Base-by-base conservation (phyloP, 2,329 filamentous ascomycete species). In the Pseudogymnoascus sp. region DNA sequence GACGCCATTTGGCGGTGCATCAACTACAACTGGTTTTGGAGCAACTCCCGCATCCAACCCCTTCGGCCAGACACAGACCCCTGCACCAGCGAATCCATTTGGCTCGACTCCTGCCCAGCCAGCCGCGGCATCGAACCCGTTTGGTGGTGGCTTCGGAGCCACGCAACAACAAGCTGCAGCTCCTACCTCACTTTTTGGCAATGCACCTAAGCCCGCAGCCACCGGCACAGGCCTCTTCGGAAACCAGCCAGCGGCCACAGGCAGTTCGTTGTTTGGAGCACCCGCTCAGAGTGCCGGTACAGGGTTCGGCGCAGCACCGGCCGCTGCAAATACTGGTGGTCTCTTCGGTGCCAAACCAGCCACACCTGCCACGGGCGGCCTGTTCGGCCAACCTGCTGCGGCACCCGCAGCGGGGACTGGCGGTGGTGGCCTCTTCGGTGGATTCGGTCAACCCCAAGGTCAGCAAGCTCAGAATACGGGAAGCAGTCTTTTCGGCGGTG, bases 401-500 rank as follows among this genome's bases (percentile, higher is more conserved):
- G 69, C 70, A 21, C 76, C 75, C 64, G 68, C 72, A 29, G 73
- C 70, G 21, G 70, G 72, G 61, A 70, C 77, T 59, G 75, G 76
- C n/a, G 77, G 77, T 17, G 76, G 78, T 13, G 75, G 59, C 26
- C 64, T 69, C 19, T 70, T 70, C 19, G 72, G 74, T 46, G 66
- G 66, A 29, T 70, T 72, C 60, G 72, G 67, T 4, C 80, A 72
- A 65, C 72, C 69, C 15, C 66, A 75, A 66, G 68, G 75, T 70
- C 65, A 73, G 73, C 71, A 72, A 70, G 64, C 73, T 68, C 74
- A 76, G 70, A 68, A 75, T 64, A 71, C 78, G 17, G 75, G 76
- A 21, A 77, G 80, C 15, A 77, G 80, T n/a, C 69, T 87, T 5
- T 86, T 87, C 66, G 79, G 81, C 13, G 71, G 70, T 37, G 82